Evolutionary conservation across 2,329 filamentous ascomycete genomes (phyloP).

Genomic region (Exutisphaerella laricina): DNA sequence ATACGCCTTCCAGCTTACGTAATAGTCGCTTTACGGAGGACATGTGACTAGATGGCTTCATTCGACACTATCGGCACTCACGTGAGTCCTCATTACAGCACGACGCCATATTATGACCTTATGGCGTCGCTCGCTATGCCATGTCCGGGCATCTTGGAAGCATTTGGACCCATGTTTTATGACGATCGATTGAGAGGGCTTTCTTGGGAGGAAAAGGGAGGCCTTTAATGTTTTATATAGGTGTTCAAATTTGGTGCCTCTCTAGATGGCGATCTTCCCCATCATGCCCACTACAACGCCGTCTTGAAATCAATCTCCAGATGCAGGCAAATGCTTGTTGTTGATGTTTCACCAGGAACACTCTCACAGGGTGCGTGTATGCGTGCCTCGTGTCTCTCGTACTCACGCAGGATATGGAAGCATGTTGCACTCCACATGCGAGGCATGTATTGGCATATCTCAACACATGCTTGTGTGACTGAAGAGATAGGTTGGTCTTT

Average conservation of each 20-base stretch:
- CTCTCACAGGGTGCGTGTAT: too few relatives aligned
- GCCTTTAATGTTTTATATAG: conserved; percentile 15
- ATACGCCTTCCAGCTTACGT: conserved; percentile 19
- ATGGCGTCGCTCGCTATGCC: conserved; percentile 5
- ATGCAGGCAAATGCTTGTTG: too few relatives aligned
- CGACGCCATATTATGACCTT: conserved; percentile 7
- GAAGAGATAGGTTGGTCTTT: too few relatives aligned
- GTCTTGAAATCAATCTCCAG: too few relatives aligned
- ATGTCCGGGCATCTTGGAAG: conserved; percentile 5
- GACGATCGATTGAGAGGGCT: neutral
- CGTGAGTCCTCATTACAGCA: conserved; percentile 3
- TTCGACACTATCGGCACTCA: conserved; percentile 7
- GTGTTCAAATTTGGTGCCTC: conserved; percentile 7
- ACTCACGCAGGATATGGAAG: too few relatives aligned
- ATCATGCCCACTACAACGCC: too few relatives aligned
- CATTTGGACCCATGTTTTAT: conserved; percentile 1
- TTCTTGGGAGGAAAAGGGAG: neutral
- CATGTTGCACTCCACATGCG: too few relatives aligned
- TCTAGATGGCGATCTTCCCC: neutral
- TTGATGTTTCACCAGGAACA: too few relatives aligned
- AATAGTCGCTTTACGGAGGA: conserved; percentile 26
- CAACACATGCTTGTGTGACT: too few relatives aligned
- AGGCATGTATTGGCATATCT: too few relatives aligned
- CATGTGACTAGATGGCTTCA: conserved; percentile 19
- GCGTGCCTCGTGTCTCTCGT: too few relatives aligned